Conservation (phyloP, 306 rosid genomes). For the Pachyrhizus erosus region DNA sequence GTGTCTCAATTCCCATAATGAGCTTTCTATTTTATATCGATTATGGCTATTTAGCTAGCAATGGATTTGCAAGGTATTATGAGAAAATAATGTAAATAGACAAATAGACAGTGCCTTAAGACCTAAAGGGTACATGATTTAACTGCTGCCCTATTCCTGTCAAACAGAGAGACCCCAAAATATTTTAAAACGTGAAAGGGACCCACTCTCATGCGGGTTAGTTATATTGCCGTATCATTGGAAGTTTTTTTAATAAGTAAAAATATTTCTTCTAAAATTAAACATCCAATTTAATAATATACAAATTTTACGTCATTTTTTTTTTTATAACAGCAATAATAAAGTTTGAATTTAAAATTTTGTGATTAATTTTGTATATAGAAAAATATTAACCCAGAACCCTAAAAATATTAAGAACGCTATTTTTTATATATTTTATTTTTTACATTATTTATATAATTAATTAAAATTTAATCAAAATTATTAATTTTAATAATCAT, state of each 20-base stretch:
- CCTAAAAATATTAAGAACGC: too few relatives aligned
- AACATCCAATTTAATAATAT: neutral
- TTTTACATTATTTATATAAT: too few relatives aligned
- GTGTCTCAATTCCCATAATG: neutral
- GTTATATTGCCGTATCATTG: neutral
- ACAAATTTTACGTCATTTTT: too few relatives aligned
- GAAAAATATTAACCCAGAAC: too few relatives aligned
- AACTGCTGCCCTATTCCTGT: neutral
- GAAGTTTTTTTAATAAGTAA: neutral
- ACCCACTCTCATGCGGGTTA: constrained; percentile 4
- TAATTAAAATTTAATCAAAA: too few relatives aligned
- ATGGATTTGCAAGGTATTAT: neutral
- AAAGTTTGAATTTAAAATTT: too few relatives aligned
- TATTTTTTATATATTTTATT: too few relatives aligned
- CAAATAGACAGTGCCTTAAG: neutral
- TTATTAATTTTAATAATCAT: too few relatives aligned
- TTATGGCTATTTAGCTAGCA: neutral
- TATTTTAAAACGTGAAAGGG: neutral
- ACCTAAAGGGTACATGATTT: constrained; percentile 5
- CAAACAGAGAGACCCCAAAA: constrained; percentile 15
- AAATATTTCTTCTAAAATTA: neutral
- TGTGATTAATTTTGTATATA: too few relatives aligned
- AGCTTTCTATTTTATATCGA: neutral
- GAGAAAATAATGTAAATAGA: neutral
- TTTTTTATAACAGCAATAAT: too few relatives aligned